Evolutionary conservation across 176 grass and related monocot species (phyloP), one percentile per base, ranked within the genome.

Genomic region (Carex myosuroides): DNA sequence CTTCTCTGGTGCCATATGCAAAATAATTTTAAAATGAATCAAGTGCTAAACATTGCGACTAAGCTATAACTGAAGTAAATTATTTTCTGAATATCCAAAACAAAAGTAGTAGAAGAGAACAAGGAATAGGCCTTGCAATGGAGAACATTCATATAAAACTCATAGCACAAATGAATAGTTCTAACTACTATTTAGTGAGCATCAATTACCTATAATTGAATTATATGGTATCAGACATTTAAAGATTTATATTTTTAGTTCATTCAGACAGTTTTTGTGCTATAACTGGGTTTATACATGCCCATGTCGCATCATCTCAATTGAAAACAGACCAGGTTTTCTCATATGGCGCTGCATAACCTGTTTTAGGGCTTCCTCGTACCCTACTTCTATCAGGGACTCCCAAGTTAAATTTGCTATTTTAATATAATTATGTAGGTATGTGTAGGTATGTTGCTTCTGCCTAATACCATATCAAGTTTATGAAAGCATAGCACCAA

Each of bases 1-100:
- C 59, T 90, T 90, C 14, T 84, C 88, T 90, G 81, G 11, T 13
- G 53, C 10, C 76, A 87, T 73, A 39, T 50, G 11, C 46, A 56
- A 42, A 57, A 57, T 32, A 53, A 63, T 62, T 30, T 61, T 37
- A 57, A 41, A 69, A 57, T 67, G n/a, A 65, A 84, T 21, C 62
- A 41, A 70, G 22, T 29, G 6, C 55, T 53, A 58, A 20, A 55
- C 0, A 11, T 61, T 85, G 46, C 37, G 52, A 16, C 29, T 65
- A 29, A 50, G 16, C 2, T 71, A 48, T 50, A 21, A 39, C 33
- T 50, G 64, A 78, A 70, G 6, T 42, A 18, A 70, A 71, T 18
- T 71, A 8, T 2, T 71, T 71, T n/a, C 37, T 44, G 17, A 41
- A 70, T 17, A 18, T 18, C 16, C 2, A 42, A 70, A 70, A 70